Percentiles rank a stretch among this genome's conserved stretches.
phyloP scores from a whole-genome alignment of 192 early-diverging fungal genomes.

The Geosiphon pyriformis region DNA sequence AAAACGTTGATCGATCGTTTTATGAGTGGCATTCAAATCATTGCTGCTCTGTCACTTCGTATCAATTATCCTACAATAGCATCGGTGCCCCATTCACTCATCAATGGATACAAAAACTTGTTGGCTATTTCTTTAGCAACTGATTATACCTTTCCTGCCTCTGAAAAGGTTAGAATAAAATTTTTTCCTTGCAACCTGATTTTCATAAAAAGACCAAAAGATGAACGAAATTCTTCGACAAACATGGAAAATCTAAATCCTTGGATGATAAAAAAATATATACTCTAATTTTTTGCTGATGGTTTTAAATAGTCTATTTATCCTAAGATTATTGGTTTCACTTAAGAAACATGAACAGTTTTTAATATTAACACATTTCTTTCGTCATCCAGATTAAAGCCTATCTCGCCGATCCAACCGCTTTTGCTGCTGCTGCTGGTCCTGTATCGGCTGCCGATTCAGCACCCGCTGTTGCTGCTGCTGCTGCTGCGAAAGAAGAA shows the following conservation, averaged over 20 bases:
- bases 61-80: conserved; percentile 73
- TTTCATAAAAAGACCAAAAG: conserved; percentile 16
- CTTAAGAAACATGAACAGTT: conserved; percentile 15
- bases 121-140: conserved; percentile 84
- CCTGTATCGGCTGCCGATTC: conserved; percentile 49
- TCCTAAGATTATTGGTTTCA: conserved; percentile 5
- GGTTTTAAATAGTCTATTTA: conserved; percentile 28
- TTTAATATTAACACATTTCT: conserved; percentile 1
- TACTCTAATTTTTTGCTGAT: conserved; percentile 77
- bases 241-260: background rate
- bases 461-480: conserved; percentile 50
- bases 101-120: conserved; percentile 98
- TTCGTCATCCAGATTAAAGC: conserved; percentile 72
- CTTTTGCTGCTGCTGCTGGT: conserved; percentile 67
- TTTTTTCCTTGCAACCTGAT: conserved; percentile 15
- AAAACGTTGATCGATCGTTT: conserved; percentile 60
- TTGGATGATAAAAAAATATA: conserved; percentile 36
- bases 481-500: conserved; percentile 40
- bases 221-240: background rate
- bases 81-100: conserved; percentile 91
- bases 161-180: conserved; percentile 78
- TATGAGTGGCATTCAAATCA: conserved; percentile 61
- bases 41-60: conserved; percentile 81
- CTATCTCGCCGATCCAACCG: conserved; percentile 86
- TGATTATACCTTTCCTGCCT: conserved; percentile 86